These are phyloP conservation scores for Diaporthe citrichinensis DNA, from an alignment of 2,329 filamentous ascomycete species.

Conservation along the genomic window DNA sequence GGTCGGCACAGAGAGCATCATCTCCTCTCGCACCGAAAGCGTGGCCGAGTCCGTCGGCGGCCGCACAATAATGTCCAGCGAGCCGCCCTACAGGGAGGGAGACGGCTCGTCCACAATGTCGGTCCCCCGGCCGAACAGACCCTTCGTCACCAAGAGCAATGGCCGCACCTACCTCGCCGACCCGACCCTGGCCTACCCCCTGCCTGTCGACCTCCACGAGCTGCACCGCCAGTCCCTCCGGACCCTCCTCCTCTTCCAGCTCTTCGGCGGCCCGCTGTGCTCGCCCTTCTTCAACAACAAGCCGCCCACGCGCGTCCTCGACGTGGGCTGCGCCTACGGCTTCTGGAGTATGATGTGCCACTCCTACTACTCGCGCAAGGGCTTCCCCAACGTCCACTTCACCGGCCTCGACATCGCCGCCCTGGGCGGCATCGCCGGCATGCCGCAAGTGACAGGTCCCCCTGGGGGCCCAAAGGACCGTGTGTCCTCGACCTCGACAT, in stretches of 20 bases:
- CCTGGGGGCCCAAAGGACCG: constrained; percentile 23
- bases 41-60: constrained; percentile 58
- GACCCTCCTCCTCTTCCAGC: constrained; percentile 83
- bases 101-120: constrained; percentile 56
- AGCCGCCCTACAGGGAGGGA: constrained; percentile 57
- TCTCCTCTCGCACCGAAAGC: constrained; percentile 63
- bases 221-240: constrained; percentile 89
- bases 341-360: constrained; percentile 94
- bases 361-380: constrained; percentile 79
- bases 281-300: constrained; percentile 75
- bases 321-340: constrained; percentile 88
- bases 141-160: constrained; percentile 77
- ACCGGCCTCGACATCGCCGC: constrained; percentile 87
- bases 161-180: constrained; percentile 88
- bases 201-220: constrained; percentile 89
- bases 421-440: constrained; percentile 47
- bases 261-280: constrained; percentile 86
- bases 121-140: constrained; percentile 54
- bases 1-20: constrained; percentile 56
- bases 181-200: constrained; percentile 79
- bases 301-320: constrained; percentile 83
- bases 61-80: constrained; percentile 64
- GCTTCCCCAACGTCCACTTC: constrained; percentile 80
- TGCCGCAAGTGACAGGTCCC: constrained; percentile 16
- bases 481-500: constrained; percentile 39